Base-by-base conservation (phyloP, 2,329 filamentous ascomycete genomes). In the Lachnellula hyalina region DNA sequence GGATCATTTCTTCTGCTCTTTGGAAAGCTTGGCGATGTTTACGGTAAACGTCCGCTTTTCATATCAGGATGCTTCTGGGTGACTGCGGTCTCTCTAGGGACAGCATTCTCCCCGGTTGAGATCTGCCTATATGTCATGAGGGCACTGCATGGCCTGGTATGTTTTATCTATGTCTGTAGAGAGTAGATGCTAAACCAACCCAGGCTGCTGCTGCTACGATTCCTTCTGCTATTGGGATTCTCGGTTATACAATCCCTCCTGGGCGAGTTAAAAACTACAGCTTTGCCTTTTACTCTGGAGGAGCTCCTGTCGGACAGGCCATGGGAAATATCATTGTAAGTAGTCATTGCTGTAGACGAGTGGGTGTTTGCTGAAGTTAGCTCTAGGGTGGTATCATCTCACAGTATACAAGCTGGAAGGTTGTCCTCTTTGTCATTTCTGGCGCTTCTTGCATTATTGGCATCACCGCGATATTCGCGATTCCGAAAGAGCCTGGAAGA, bases 221-320 rank as follows among this genome's bases (percentile, higher is more conserved):
- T 0, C 85, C 86, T 0, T 87, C 85, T 0, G 86, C 85, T 0
- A 82, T 89, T 64, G 86, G 86, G 0, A 88, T 89, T 40, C 68
- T 89, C 2, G 85, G 84, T 0, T 80, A 81, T 1, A 87, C 83
- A 0, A 89, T 89, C 52, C 79, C 80, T 1, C 84, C 84, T 0
- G 83, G 85, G 0, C 84, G 81, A 59, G 81, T 84, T 4, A 88
- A 87, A 70, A 88, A 86, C 62, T 86, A 87, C 65, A 84, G 85
- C 1, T 88, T 89, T 61, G 81, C 80, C 38, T 76, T 78, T 21
- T 87, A 86, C 55, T 77, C 80, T 17, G 83, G 83, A 1, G 85
- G 84, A 1, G 81, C 84, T 0, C 85, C 86, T 0, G 70, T 87
- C 0, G 85, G 86, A 0, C 79, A 77, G 47, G 75, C 87, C 8